Evolutionary conservation across 1,139 yeast genomes (phyloP).

Genomic region (Saccharomyces pastorianus): DNA sequence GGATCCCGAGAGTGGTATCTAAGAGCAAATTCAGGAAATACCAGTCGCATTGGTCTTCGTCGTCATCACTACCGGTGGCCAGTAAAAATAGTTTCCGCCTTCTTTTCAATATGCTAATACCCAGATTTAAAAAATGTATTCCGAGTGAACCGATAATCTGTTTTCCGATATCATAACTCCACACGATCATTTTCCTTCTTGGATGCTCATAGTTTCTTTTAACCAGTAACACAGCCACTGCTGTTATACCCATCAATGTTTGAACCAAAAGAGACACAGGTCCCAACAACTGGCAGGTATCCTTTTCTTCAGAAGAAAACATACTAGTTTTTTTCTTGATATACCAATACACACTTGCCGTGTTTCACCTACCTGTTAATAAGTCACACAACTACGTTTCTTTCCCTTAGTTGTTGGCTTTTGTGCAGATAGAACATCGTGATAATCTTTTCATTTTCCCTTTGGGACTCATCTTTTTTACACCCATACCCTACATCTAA

Average conservation of each 20-base stretch:
- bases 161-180: slow-evolving; percentile 85
- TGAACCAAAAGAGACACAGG: slow-evolving; percentile 65
- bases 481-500: background rate
- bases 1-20: slow-evolving; percentile 94
- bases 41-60: slow-evolving; percentile 73
- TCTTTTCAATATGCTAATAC: slow-evolving; percentile 53
- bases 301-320: slow-evolving; percentile 4
- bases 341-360: too few species aligned
- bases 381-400: too few species aligned
- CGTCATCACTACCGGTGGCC: slow-evolving; percentile 23
- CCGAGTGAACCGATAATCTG: slow-evolving; percentile 84
- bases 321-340: background rate
- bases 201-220: slow-evolving; percentile 79
- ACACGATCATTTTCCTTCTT: slow-evolving; percentile 76
- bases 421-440: too few species aligned
- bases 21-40: slow-evolving; percentile 78
- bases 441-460: too few species aligned
- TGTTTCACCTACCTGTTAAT: too few species aligned
- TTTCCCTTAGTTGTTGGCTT: too few species aligned
- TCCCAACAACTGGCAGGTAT: slow-evolving; percentile 56
- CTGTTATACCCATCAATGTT: slow-evolving; percentile 60
- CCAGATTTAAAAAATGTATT: slow-evolving; percentile 68
- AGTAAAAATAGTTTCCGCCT: background rate
- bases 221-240: slow-evolving; percentile 62
- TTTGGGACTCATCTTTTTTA: background rate